Percentiles rank a stretch among this genome's conserved stretches.
Conservation (phyloP, 1,284 basidiomycete species). For the Trichosporon ovoides region DNA sequence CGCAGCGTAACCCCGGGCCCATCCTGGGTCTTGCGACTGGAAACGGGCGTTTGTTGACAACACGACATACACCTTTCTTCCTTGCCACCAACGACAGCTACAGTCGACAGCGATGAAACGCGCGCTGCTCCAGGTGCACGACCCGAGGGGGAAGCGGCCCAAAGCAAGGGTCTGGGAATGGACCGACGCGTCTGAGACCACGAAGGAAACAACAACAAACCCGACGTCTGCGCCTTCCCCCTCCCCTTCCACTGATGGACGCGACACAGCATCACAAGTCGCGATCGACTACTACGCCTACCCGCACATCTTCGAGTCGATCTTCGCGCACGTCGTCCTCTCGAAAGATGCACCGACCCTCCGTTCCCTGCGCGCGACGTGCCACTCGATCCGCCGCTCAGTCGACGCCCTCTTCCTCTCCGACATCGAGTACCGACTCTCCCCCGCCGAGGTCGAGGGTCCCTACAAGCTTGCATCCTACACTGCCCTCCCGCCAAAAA, state of each 20-base stretch:
- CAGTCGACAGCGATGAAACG: not conserved
- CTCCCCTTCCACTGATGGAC: no score
- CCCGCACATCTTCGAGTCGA: not conserved
- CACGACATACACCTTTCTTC: not conserved
- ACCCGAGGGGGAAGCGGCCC: not conserved
- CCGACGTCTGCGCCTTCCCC: not conserved
- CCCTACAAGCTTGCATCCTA: not conserved
- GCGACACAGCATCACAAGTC: not conserved
- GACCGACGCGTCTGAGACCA: not conserved
- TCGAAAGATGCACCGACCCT: not conserved
- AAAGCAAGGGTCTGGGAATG: not conserved
- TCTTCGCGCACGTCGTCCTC: not conserved
- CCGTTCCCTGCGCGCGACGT: not conserved
- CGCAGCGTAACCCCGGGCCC: no score
- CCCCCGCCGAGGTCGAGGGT: not conserved
- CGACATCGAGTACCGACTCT: not conserved
- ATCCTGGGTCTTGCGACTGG: no score
- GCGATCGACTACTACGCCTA: not conserved
- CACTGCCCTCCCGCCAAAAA: not conserved
- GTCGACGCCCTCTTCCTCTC: not conserved
- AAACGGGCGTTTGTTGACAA: no score
- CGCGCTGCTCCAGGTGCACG: not conserved
- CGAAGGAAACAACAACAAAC: not conserved
- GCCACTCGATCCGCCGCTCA: not conserved
- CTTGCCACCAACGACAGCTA: not conserved